These are phyloP conservation scores for Salinomyces thailandicus DNA, from an alignment of 2,329 filamentous ascomycete species.

Conservation along the genomic window DNA sequence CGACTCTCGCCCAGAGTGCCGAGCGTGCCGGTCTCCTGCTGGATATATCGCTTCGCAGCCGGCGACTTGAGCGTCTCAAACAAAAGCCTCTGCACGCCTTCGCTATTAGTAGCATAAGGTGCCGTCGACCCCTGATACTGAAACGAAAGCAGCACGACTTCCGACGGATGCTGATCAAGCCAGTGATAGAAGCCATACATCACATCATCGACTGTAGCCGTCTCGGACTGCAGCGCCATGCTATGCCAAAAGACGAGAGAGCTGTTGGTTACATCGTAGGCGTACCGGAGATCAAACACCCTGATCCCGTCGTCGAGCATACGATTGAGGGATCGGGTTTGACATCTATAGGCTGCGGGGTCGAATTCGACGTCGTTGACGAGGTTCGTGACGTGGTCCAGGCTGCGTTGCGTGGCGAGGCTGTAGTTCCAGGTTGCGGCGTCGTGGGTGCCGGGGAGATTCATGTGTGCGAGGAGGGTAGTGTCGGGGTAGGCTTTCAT, in stretches of 20 bases:
- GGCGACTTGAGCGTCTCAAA: conserved; percentile 30
- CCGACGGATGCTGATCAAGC: conserved; percentile 37
- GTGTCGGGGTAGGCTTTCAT: conserved; percentile 37
- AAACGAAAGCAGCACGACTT: conserved; percentile 38
- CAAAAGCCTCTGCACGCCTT: conserved; percentile 29
- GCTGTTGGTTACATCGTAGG: conserved; percentile 36
- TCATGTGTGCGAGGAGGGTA: conserved; percentile 31
- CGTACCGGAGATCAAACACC: conserved; percentile 43
- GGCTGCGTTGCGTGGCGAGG: conserved; percentile 30
- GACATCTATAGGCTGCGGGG: conserved; percentile 33
- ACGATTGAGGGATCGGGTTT: conserved; percentile 28
- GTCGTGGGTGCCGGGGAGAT: conserved; percentile 39
- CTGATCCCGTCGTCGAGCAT: conserved; percentile 40
- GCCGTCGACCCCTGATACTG: conserved; percentile 36
- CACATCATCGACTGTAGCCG: conserved; percentile 35
- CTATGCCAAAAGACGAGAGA: conserved; percentile 42
- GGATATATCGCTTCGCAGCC: conserved; percentile 32
- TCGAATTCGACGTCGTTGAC: conserved; percentile 27
- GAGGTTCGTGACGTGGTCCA: conserved; percentile 32
- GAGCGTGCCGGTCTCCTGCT: conserved; percentile 28
- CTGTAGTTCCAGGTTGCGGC: conserved; percentile 44
- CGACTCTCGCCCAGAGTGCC: conserved; percentile 28
- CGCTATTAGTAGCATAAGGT: conserved; percentile 25
- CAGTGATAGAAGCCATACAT: conserved; percentile 40
- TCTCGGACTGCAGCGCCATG: conserved; percentile 35